A percentile compares a stretch with the other conserved stretches of the same genome.
Conservation (phyloP, 768 basidiomycete genomes). For the Mycena leptocephala region DNA sequence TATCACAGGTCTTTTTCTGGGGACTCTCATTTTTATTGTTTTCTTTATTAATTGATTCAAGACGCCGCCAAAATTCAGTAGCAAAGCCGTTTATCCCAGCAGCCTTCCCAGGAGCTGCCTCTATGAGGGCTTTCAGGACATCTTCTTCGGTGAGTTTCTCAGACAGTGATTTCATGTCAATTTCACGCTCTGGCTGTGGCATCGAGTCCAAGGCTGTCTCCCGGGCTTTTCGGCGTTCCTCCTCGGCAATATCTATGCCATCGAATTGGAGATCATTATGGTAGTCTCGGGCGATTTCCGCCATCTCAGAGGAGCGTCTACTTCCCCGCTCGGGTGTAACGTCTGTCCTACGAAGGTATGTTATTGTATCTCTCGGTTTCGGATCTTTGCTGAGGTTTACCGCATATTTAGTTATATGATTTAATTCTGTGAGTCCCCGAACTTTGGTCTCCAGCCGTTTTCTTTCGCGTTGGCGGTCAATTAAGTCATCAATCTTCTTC, state of each 20-base stretch:
- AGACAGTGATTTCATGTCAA: too few species aligned
- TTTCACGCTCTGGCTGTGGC: too few species aligned
- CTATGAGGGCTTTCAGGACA: too few species aligned
- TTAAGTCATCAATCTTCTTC: neutral
- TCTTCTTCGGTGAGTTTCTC: too few species aligned
- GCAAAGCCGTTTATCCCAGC: neutral
- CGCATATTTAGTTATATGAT: neutral
- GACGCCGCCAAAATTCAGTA: too few species aligned
- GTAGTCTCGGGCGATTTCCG: slow-evolving; percentile 5
- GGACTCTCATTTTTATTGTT: too few species aligned
- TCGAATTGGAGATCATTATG: slow-evolving; percentile 10
- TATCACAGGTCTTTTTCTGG: too few species aligned
- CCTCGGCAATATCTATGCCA: neutral
- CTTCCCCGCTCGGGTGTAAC: too few species aligned
- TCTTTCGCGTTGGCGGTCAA: neutral
- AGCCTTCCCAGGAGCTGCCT: too few species aligned
- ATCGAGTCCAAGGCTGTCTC: neutral
- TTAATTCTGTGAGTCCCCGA: neutral
- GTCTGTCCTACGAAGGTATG: too few species aligned
- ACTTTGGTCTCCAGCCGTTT: neutral
- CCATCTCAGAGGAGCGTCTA: neutral
- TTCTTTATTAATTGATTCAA: too few species aligned
- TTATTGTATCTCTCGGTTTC: slow-evolving; percentile 3
- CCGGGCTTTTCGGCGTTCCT: too few species aligned
- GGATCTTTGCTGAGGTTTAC: neutral